Conservation (phyloP, 805 yeast species). For the Metschnikowia kofuensis region DNA sequence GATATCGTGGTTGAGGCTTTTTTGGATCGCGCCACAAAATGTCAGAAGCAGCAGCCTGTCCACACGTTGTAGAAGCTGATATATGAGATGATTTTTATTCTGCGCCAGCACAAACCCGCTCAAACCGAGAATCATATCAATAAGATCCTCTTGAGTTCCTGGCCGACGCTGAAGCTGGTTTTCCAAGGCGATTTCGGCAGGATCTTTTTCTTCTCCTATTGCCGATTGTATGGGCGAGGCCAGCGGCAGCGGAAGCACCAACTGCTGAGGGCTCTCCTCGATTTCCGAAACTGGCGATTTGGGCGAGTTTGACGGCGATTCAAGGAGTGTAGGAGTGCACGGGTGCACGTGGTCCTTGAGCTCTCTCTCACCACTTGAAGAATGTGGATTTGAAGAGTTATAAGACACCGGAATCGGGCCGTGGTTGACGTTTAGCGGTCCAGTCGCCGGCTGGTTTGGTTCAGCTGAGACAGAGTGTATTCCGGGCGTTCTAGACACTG, state of each 20-base stretch:
- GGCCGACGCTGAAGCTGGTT: constrained; percentile 16
- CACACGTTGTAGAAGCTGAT: constrained; percentile 53
- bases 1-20: constrained; percentile 69
- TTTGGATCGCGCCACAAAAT: constrained; percentile 48
- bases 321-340: constrained; percentile 6
- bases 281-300: constrained; percentile 36
- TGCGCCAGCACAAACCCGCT: constrained; percentile 39
- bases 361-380: neutral
- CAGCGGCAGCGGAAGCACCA: constrained; percentile 70
- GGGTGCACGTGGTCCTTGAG: constrained; percentile 5
- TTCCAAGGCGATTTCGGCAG: constrained; percentile 20
- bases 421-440: neutral
- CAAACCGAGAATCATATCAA: constrained; percentile 36
- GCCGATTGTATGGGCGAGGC: constrained; percentile 49
- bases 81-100: constrained; percentile 50
- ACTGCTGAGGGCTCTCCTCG: constrained; percentile 41
- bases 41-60: constrained; percentile 62
- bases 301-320: constrained; percentile 24
- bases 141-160: constrained; percentile 34
- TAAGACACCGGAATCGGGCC: neutral
- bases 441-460: too few relatives aligned
- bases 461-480: neutral
- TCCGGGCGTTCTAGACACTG: constrained; percentile 4
- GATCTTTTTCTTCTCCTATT: constrained; percentile 20
- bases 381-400: neutral